Percentiles rank a stretch among this genome's conserved stretches.
Evolutionary conservation across 257 asterid species (phyloP).

Genomic region (Nicotiana noctiflora): DNA sequence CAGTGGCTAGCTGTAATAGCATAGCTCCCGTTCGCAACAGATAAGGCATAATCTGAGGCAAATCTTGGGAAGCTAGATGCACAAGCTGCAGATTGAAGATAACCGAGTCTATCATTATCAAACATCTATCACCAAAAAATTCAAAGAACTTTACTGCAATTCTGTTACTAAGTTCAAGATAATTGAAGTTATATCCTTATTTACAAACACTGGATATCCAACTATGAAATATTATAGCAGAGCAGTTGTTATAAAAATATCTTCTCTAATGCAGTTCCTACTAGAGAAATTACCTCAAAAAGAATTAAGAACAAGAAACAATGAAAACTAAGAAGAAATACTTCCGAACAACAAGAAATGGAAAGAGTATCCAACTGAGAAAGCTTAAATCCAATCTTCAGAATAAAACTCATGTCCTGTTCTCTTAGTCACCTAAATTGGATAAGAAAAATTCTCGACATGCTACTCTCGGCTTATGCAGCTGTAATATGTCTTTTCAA

Average conservation of each 20-base stretch:
- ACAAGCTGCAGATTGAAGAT: conserved; percentile 58
- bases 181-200: neutral
- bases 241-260: neutral
- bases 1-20: conserved; percentile 88
- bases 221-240: neutral
- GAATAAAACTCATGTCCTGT: neutral
- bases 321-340: neutral
- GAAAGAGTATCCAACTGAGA: neutral
- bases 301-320: neutral
- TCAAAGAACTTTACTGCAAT: neutral
- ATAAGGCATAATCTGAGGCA: conserved; percentile 63
- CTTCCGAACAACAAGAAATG: neutral
- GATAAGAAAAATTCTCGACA: neutral
- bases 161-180: neutral
- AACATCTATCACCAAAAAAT: neutral
- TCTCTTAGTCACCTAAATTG: neutral
- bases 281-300: neutral
- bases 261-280: neutral
- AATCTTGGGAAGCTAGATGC: conserved; percentile 69
- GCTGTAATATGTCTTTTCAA: neutral
- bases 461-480: neutral
- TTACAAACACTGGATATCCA: neutral
- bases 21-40: conserved; percentile 91
- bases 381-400: neutral
- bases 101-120: neutral